phyloP scores from a whole-genome alignment of 768 basidiomycete genomes.

The Amyloporia xantha region DNA sequence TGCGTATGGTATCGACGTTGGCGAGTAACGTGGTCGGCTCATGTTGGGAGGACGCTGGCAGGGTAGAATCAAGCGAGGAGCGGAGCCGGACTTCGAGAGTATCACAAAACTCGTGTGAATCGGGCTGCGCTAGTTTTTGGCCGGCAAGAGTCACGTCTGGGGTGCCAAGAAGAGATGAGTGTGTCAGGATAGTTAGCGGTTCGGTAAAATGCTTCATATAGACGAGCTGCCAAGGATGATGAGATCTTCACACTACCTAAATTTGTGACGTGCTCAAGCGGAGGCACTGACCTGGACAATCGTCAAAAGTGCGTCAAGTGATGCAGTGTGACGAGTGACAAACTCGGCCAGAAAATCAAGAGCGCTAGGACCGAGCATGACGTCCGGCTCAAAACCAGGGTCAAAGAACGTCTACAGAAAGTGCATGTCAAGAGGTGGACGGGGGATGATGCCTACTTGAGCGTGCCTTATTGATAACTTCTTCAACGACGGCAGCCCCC shows the following conservation, averaged over 20 bases:
- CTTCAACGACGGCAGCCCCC: conserved; percentile 42
- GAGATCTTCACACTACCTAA: too few relatives aligned
- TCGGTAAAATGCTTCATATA: conserved; percentile 70
- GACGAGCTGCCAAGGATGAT: conserved; percentile 38
- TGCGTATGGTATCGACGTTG: conserved; percentile 16
- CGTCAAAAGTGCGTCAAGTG: conserved; percentile 49
- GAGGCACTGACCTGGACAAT: conserved; percentile 58
- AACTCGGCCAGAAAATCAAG: conserved; percentile 55
- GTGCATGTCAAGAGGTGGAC: background rate
- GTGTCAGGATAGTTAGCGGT: conserved; percentile 42
- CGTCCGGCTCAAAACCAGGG: conserved; percentile 46
- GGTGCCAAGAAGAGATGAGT: conserved; percentile 11
- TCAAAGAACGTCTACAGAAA: conserved; percentile 59
- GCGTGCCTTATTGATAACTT: conserved; percentile 47
- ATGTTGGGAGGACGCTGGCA: too few relatives aligned
- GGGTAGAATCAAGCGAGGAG: too few relatives aligned
- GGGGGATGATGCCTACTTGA: background rate
- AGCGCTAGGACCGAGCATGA: conserved; percentile 53
- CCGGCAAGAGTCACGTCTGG: conserved; percentile 7
- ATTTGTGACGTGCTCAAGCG: too few relatives aligned
- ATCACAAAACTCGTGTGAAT: background rate
- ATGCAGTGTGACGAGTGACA: conserved; percentile 47
- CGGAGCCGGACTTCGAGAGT: too few relatives aligned
- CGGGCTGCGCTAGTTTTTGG: conserved; percentile 2
- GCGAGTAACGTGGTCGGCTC: conserved; percentile 27